phyloP scores from a whole-genome alignment of 768 basidiomycete species.

The Cytidiella melzeri region DNA sequence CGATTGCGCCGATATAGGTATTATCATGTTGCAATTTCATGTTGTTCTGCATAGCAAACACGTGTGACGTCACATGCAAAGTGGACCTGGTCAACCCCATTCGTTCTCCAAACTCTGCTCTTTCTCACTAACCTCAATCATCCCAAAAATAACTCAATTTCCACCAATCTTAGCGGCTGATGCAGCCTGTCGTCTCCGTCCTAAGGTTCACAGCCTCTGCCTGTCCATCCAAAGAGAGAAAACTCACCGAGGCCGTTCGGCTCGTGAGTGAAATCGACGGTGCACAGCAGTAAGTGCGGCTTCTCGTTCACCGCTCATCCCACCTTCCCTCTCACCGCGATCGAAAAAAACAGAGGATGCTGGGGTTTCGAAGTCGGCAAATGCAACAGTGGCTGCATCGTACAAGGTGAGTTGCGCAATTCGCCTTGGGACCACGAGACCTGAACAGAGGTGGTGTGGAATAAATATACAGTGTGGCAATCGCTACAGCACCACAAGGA shows the following conservation, averaged over 20 bases:
- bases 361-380: background rate
- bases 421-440: background rate
- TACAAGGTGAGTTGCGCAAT: background rate
- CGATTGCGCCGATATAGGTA: conserved; percentile 40
- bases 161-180: too few species aligned
- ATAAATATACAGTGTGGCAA: background rate
- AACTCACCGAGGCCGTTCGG: background rate
- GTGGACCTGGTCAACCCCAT: background rate
- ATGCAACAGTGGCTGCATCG: background rate
- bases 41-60: background rate
- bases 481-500: background rate
- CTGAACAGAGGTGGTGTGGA: too few species aligned
- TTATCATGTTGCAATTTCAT: background rate
- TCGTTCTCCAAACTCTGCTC: background rate
- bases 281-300: background rate
- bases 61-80: background rate
- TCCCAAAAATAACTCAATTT: background rate
- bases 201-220: background rate
- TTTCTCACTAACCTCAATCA: background rate
- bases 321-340: too few species aligned
- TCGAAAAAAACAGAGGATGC: background rate
- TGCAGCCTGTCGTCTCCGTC: background rate
- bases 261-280: background rate
- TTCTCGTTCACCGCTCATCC: background rate
- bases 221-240: background rate